Conservation (phyloP, 2,329 filamentous ascomycete species). For the Cladosporium sphaerospermum region DNA sequence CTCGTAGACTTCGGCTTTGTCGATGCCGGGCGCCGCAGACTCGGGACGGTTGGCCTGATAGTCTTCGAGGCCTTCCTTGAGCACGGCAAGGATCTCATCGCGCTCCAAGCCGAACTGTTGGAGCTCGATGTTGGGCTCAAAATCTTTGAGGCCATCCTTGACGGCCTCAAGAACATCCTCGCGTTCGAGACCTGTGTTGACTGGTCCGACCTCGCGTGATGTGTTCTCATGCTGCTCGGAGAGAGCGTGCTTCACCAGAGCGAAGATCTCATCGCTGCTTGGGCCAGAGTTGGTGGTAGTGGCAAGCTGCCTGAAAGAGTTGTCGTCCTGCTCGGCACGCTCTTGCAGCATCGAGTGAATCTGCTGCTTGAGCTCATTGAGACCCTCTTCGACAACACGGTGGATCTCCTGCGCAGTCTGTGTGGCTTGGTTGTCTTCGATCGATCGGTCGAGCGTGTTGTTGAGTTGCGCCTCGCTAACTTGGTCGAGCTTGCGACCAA, state of each 20-base stretch:
- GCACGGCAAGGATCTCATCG: conserved; percentile 80
- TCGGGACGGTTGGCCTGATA: conserved; percentile 54
- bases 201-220: conserved; percentile 24
- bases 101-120: conserved; percentile 85
- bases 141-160: conserved; percentile 84
- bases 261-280: conserved; percentile 73
- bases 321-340: conserved; percentile 49
- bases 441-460: conserved; percentile 35
- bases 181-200: conserved; percentile 30
- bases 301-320: conserved; percentile 29
- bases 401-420: conserved; percentile 62
- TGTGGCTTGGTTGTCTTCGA: conserved; percentile 35
- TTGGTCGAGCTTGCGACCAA: conserved; percentile 79
- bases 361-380: conserved; percentile 76
- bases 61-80: conserved; percentile 77
- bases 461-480: conserved; percentile 37
- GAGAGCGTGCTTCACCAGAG: conserved; percentile 70
- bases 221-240: conserved; percentile 46
- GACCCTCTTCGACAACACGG: conserved; percentile 70
- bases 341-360: conserved; percentile 75
- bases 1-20: conserved; percentile 75
- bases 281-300: conserved; percentile 35
- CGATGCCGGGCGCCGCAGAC: conserved; percentile 48
- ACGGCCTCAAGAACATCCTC: conserved; percentile 85
- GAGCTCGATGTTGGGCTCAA: conserved; percentile 87